phyloP scores from a whole-genome alignment of 192 early-diverging fungal genomes.

The Coemansia sp. region DNA sequence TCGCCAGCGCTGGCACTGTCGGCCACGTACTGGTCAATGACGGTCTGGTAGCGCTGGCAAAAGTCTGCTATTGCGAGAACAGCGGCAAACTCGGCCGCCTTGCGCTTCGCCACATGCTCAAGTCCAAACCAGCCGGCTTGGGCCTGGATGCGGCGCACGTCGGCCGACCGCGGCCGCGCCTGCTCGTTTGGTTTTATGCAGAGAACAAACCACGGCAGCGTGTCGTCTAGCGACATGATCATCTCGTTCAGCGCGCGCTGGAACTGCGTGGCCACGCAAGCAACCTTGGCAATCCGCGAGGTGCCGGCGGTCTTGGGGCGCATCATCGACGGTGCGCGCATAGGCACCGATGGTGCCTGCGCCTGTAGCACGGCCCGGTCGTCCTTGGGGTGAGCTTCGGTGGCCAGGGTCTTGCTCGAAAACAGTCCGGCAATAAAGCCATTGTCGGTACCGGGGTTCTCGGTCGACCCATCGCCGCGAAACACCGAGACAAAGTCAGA shows the following conservation, averaged over 20 bases:
- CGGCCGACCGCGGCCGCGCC: slow-evolving; percentile 18
- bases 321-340: slow-evolving; percentile 58
- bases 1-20: slow-evolving; percentile 11
- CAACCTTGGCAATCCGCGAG: slow-evolving; percentile 48
- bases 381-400: slow-evolving; percentile 74
- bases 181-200: slow-evolving; percentile 59
- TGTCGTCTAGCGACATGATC: slow-evolving; percentile 66
- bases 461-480: slow-evolving; percentile 57
- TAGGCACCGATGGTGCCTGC: slow-evolving; percentile 68
- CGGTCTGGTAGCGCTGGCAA: slow-evolving; percentile 43
- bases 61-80: slow-evolving; percentile 37
- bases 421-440: slow-evolving; percentile 76
- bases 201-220: slow-evolving; percentile 71
- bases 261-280: slow-evolving; percentile 63
- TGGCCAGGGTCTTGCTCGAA: slow-evolving; percentile 65
- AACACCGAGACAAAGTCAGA: slow-evolving; percentile 83
- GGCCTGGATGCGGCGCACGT: slow-evolving; percentile 46
- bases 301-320: slow-evolving; percentile 61
- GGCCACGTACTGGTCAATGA: slow-evolving; percentile 48
- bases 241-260: slow-evolving; percentile 67
- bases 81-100: slow-evolving; percentile 40
- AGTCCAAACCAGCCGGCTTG: slow-evolving; percentile 30
- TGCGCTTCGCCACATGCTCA: slow-evolving; percentile 35
- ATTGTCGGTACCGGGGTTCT: slow-evolving; percentile 60
- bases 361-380: slow-evolving; percentile 70